These are phyloP conservation scores for Epithemia pelagica DNA, from an alignment of 108 stramenopile species.

Conservation along the genomic window DNA sequence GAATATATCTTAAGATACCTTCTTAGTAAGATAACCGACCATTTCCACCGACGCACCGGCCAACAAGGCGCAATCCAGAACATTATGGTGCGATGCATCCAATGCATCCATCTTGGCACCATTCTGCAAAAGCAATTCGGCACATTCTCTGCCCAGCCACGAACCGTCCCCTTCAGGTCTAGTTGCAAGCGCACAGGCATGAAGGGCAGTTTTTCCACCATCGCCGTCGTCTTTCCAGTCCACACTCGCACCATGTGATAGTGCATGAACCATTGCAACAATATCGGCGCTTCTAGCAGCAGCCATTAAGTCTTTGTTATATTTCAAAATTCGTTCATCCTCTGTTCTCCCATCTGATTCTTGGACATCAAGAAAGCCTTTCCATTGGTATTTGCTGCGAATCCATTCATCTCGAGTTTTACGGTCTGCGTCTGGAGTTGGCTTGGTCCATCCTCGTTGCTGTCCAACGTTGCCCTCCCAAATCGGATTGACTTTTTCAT, in stretches of 20 bases:
- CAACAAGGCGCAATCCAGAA: constrained; percentile 60
- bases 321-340: constrained; percentile 52
- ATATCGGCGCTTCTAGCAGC: constrained; percentile 58
- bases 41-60: constrained; percentile 60
- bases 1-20: too few relatives aligned
- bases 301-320: constrained; percentile 52
- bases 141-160: constrained; percentile 69
- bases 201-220: constrained; percentile 51
- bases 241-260: constrained; percentile 74
- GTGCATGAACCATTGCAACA: constrained; percentile 41
- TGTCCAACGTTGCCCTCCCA: constrained; percentile 74
- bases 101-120: constrained; percentile 59
- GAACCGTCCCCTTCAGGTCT: constrained; percentile 20
- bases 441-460: constrained; percentile 82
- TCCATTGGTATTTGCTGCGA: constrained; percentile 83
- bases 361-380: constrained; percentile 66
- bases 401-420: constrained; percentile 82
- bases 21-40: constrained; percentile 58
- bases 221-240: constrained; percentile 60
- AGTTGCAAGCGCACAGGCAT: constrained; percentile 48
- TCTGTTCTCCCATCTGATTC: constrained; percentile 42
- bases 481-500: constrained; percentile 65
- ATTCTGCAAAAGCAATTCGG: constrained; percentile 73
- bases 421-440: constrained; percentile 34
- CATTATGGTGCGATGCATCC: constrained; percentile 49